These are phyloP conservation scores for Wallacemonas sp. DNA, from an alignment of 208 protist species.

Conservation along the genomic window DNA sequence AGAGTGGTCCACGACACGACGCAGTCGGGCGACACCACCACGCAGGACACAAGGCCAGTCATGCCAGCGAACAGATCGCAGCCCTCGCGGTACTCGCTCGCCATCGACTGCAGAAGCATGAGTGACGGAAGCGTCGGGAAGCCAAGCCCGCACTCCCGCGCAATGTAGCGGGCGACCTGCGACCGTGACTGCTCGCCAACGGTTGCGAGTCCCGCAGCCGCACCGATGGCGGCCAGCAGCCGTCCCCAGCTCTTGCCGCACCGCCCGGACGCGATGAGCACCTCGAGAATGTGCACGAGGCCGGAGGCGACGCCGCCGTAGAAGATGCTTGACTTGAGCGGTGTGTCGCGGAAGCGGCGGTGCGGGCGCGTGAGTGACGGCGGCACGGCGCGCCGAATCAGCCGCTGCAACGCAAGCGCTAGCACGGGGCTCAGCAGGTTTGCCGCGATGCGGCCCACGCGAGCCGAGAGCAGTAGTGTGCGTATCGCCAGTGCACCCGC, in stretches of 20 bases:
- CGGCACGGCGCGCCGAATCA: neutral
- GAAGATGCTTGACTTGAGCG: neutral
- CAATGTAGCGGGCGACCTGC: neutral
- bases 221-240: neutral
- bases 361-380: neutral
- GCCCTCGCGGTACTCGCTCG: neutral
- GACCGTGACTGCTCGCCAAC: neutral
- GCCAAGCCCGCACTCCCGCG: neutral
- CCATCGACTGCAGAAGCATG: neutral
- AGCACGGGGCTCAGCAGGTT: slow-evolving; percentile 36
- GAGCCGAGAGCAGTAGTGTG: slow-evolving; percentile 50
- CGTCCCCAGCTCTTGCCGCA: neutral
- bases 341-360: neutral
- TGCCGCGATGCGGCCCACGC: slow-evolving; percentile 44
- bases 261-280: neutral
- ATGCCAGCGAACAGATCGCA: slow-evolving; percentile 5
- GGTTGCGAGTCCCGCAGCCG: neutral
- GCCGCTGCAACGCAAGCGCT: neutral
- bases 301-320: slow-evolving; percentile 1
- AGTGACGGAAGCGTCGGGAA: neutral
- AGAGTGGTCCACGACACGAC: slow-evolving; percentile 1
- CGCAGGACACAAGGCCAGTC: slow-evolving; percentile 1
- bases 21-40: neutral
- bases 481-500: slow-evolving; percentile 43
- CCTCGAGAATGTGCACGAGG: slow-evolving; percentile 3